phyloP scores from a whole-genome alignment of 345 rosid genomes.

The Aquilaria yunnanensis region DNA sequence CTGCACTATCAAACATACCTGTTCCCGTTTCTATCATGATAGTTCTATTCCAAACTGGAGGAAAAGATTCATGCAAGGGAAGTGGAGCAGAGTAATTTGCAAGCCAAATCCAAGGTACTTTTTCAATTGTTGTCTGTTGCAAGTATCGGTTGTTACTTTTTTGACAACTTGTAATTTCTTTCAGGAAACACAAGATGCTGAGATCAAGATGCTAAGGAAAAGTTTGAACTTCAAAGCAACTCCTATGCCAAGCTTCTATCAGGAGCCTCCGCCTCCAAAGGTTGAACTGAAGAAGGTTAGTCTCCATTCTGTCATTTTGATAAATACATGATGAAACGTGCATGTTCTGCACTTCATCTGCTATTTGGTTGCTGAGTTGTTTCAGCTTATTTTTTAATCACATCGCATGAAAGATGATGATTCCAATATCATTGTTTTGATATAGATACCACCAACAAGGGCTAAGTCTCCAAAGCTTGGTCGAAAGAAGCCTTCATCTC shows the following conservation, averaged over 20 bases:
- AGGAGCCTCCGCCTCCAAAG: constrained; percentile 88
- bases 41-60: constrained; percentile 95
- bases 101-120: constrained; percentile 90
- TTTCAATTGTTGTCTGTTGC: constrained; percentile 6
- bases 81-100: constrained; percentile 64
- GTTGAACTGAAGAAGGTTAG: constrained; percentile 83
- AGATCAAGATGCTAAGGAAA: constrained; percentile 83
- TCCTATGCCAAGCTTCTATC: constrained; percentile 98
- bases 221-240: constrained; percentile 94
- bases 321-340: background rate
- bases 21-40: constrained; percentile 18
- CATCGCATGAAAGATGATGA: background rate
- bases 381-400: background rate
- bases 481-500: constrained; percentile 50
- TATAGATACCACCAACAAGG: constrained; percentile 91
- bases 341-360: no score
- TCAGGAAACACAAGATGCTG: constrained; percentile 97
- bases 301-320: constrained; percentile 4
- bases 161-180: constrained; percentile 10
- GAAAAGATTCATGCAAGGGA: constrained; percentile 97
- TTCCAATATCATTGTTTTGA: constrained; percentile 11
- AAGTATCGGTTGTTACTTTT: constrained; percentile 1
- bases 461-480: constrained; percentile 98
- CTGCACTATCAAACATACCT: background rate
- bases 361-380: no score